These are phyloP conservation scores for Udeniomyces megalosporus DNA, from an alignment of 768 basidiomycete genomes.

Conservation along the genomic window DNA sequence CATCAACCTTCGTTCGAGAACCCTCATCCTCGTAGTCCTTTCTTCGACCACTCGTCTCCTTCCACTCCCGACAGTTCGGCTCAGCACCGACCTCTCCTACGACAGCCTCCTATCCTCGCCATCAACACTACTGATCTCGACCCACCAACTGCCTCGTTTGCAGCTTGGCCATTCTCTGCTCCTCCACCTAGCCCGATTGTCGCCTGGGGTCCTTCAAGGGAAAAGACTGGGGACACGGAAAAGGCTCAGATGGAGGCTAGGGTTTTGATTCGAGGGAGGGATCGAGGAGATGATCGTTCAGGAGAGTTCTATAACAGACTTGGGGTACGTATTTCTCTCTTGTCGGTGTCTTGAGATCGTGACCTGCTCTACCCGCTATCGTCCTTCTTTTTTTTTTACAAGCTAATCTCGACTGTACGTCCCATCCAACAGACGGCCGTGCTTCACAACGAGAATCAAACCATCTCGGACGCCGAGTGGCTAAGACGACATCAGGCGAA, in stretches of 20 bases:
- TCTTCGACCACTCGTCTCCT: neutral
- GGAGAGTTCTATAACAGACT: neutral
- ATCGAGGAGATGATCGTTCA: neutral
- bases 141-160: neutral
- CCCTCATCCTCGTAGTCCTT: neutral
- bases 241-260: neutral
- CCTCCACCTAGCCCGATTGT: neutral
- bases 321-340: neutral
- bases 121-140: neutral
- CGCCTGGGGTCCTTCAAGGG: neutral
- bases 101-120: neutral
- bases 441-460: neutral
- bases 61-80: neutral
- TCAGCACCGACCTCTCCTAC: neutral
- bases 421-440: neutral
- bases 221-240: neutral
- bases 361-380: neutral
- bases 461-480: too few species aligned
- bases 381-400: neutral
- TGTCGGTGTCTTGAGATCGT: too few species aligned
- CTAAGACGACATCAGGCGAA: too few species aligned
- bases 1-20: neutral
- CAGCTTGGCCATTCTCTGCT: neutral
- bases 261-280: conserved; percentile 4
- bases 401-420: too few species aligned